Base-by-base conservation (phyloP, 139 green algal species). In the Chlamydomonas sp. region DNA sequence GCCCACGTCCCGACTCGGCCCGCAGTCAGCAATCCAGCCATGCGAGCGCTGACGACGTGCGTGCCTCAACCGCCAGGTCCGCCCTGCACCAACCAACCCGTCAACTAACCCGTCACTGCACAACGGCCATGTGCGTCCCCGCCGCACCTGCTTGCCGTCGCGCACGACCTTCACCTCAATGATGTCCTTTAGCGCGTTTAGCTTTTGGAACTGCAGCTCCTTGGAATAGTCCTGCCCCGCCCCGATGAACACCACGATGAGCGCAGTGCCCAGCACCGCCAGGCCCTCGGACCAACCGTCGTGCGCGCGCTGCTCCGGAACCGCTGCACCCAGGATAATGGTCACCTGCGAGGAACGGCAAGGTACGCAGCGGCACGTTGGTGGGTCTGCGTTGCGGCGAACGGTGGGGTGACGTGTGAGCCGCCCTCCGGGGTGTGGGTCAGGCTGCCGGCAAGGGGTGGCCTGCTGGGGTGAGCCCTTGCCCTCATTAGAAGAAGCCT, bases 151-250 rank as follows among this genome's bases (percentile, higher is more conserved):
- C 62, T 89, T 49, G 9, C 96, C 97, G 17, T 79, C 91, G 73
- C 97, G 93, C 1, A 92, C 81, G 63, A 98, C 95, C 81, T 96
- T 97, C 49, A 99, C 89, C 16, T 96, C 90, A 71, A 99, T 97
- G 63, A 93, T 79, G 77, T 99, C 95, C 84, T 99, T 99, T 80
- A 97, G 90, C 0, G 88, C 90, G 84, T 99, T 98, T 1, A 99
- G 93, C 85, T 97, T 97, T 2, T 94, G 89, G 89, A 99, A 99
- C 91, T 99, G 96, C 67, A 94, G 87, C 79, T 99, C 97, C 88
- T 99, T 98, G 79, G 95, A 90, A 88, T 98, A 99, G 88, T 99
- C 96, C 85, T 99, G 99, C 10, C 93, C 88, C n/a, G 97, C 95
- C 9, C 93, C 97, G 1, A 99, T 96, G 60, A 95, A 77, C 9